Conservation (phyloP, 1,284 basidiomycete species). For the Coniferiporia weirii region DNA sequence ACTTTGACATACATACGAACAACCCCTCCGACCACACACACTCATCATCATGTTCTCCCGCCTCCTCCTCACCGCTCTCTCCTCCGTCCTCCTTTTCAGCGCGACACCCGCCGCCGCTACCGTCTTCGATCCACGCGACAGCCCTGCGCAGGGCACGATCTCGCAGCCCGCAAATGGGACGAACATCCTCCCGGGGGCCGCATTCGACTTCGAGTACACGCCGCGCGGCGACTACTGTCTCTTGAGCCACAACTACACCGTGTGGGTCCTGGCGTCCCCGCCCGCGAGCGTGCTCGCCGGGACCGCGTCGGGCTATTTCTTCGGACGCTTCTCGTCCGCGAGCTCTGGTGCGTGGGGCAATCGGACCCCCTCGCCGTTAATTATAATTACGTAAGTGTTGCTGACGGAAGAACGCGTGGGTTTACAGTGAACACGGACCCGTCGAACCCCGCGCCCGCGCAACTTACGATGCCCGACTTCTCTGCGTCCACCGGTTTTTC, state of each 20-base stretch:
- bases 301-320: conserved; percentile 35
- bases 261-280: conserved; percentile 35
- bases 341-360: conserved; percentile 39
- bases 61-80: neutral
- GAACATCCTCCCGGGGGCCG: conserved; percentile 20
- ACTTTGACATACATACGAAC: too few species aligned
- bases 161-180: conserved; percentile 25
- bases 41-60: neutral
- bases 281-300: conserved; percentile 23
- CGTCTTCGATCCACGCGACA: conserved; percentile 10
- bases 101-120: neutral
- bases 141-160: conserved; percentile 25
- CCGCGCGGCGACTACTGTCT: conserved; percentile 39
- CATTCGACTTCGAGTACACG: conserved; percentile 36
- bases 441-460: conserved; percentile 35
- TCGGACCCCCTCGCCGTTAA: neutral
- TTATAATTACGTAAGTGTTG: too few species aligned
- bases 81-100: neutral
- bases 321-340: conserved; percentile 36
- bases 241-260: conserved; percentile 39
- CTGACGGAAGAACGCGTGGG: neutral
- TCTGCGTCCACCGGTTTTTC: conserved; percentile 39
- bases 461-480: conserved; percentile 46
- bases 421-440: conserved; percentile 35
- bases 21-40: too few species aligned